phyloP scores from a whole-genome alignment of 352 stramenopile species.

The Elongisporangium senticosum region DNA sequence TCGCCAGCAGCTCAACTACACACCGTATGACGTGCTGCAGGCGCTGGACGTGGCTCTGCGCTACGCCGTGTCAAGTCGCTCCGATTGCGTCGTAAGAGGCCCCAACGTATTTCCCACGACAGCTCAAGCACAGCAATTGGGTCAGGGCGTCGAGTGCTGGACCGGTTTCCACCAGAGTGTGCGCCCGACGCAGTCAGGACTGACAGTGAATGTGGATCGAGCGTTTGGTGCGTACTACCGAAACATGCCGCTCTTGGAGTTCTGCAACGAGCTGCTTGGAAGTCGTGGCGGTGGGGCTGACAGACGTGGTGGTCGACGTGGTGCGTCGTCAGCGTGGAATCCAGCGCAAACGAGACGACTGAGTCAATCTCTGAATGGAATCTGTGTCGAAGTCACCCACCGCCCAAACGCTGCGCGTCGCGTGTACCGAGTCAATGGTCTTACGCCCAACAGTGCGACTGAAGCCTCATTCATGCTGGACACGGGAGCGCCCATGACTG shows the following conservation, averaged over 20 bases:
- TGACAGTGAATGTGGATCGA: slow-evolving; percentile 72
- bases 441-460: slow-evolving; percentile 42
- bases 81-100: slow-evolving; percentile 41
- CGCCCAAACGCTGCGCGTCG: slow-evolving; percentile 40
- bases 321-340: slow-evolving; percentile 27
- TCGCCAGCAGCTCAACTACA: not conserved
- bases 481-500: slow-evolving; percentile 41
- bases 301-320: slow-evolving; percentile 23
- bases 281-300: no score
- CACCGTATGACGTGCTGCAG: slow-evolving; percentile 28
- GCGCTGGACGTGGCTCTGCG: slow-evolving; percentile 69
- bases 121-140: slow-evolving; percentile 47
- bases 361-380: slow-evolving; percentile 37
- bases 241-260: slow-evolving; percentile 41
- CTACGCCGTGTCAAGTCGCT: slow-evolving; percentile 42
- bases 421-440: slow-evolving; percentile 47
- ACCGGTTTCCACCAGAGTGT: slow-evolving; percentile 76
- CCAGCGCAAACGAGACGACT: slow-evolving; percentile 22
- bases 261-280: slow-evolving; percentile 8
- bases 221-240: slow-evolving; percentile 67
- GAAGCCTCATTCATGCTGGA: slow-evolving; percentile 41
- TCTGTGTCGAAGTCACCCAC: slow-evolving; percentile 28
- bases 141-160: slow-evolving; percentile 61
- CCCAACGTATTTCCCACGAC: slow-evolving; percentile 65
- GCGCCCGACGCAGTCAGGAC: slow-evolving; percentile 37